Evolutionary conservation across 768 basidiomycete species (phyloP).

Genomic region (Tylopilus balloui): DNA sequence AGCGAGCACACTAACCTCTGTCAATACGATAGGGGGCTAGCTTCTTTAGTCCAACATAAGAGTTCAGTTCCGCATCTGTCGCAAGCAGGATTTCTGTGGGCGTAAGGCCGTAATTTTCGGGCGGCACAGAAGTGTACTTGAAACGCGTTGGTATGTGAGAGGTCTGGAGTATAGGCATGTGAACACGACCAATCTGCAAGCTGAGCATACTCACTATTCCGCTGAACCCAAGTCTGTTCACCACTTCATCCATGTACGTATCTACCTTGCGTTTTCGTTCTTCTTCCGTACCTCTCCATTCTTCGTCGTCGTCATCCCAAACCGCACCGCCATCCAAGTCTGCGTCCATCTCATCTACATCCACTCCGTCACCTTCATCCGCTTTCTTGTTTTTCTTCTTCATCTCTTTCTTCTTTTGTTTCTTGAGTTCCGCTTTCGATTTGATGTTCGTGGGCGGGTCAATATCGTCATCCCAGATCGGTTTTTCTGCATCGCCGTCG

Average conservation of each 20-base stretch:
- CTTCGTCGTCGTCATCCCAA: conserved; percentile 44
- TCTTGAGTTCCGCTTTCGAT: conserved; percentile 22
- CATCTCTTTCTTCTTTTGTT: conserved; percentile 51
- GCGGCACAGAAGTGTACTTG: conserved; percentile 73
- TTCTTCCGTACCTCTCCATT: conserved; percentile 88
- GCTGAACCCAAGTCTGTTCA: conserved; percentile 83
- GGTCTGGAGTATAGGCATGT: conserved; percentile 47
- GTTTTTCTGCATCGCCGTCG: conserved; percentile 57
- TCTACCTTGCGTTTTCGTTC: conserved; percentile 81
- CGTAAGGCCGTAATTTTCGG: conserved; percentile 63
- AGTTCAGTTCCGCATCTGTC: conserved; percentile 88
- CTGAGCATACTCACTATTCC: conserved; percentile 64
- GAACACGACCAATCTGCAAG: not conserved
- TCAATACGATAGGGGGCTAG: conserved; percentile 84
- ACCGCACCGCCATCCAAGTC: conserved; percentile 50
- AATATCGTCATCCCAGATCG: conserved; percentile 88
- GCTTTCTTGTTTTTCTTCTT: conserved; percentile 35
- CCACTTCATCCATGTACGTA: conserved; percentile 88
- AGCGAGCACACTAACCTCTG: conserved; percentile 25
- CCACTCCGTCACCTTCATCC: conserved; percentile 44
- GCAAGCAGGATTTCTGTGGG: conserved; percentile 88
- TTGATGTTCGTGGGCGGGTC: conserved; percentile 33
- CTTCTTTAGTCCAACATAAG: conserved; percentile 85
- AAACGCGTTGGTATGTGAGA: conserved; percentile 90
- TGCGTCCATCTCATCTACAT: conserved; percentile 49